phyloP scores from a whole-genome alignment of 2,329 filamentous ascomycete species.

The Didymellaceae sp. region DNA sequence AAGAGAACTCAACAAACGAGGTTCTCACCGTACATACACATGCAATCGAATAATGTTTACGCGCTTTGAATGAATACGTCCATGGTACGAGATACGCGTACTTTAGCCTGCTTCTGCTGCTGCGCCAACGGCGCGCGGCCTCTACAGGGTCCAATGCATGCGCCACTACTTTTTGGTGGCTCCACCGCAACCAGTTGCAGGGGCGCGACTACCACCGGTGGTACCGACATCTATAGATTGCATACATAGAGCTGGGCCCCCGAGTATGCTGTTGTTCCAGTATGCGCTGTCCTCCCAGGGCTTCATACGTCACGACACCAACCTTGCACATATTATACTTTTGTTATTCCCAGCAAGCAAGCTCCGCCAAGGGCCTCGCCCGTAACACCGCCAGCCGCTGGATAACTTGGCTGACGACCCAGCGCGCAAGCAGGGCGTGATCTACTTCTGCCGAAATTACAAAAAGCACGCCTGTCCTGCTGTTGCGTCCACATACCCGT shows the following conservation, averaged over 20 bases:
- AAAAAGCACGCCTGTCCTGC: neutral
- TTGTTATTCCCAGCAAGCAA: slow-evolving; percentile 9
- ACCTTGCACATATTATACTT: neutral
- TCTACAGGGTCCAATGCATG: no score
- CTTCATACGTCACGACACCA: neutral
- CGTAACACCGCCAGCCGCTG: slow-evolving; percentile 4
- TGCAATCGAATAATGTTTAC: neutral
- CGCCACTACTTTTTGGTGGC: slow-evolving; percentile 7
- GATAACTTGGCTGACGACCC: slow-evolving; percentile 16
- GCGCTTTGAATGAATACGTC: neutral
- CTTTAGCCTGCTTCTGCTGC: neutral
- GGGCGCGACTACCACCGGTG: neutral
- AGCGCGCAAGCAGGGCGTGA: slow-evolving; percentile 10
- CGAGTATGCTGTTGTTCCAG: slow-evolving; percentile 4
- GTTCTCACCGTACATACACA: no score
- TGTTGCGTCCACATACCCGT: neutral
- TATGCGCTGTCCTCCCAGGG: neutral
- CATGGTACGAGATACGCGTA: slow-evolving; percentile 8
- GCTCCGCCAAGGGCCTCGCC: slow-evolving; percentile 8
- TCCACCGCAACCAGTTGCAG: slow-evolving; percentile 5
- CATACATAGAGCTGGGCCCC: slow-evolving; percentile 7
- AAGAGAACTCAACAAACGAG: no score
- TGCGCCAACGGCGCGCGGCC: slow-evolving; percentile 7
- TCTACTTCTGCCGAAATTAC: slow-evolving; percentile 1
- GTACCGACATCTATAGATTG: no score